phyloP scores from a whole-genome alignment of 225 moss, liverwort and hornwort genomes.

The Polytrichum commune region DNA sequence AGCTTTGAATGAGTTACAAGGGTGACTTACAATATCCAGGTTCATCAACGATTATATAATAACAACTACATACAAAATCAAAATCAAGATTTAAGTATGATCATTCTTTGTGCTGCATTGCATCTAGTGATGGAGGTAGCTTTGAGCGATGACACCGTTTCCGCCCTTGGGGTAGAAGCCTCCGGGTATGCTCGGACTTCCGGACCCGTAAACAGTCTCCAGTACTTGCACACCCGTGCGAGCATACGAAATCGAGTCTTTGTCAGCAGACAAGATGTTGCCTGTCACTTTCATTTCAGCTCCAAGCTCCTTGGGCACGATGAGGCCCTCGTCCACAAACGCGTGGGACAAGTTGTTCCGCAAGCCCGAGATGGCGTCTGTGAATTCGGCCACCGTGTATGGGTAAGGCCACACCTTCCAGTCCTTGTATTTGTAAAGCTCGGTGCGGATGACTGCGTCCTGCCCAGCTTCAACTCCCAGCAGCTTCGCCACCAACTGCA shows the following conservation, averaged over 20 bases:
- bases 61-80: no score
- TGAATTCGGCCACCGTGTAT: slow-evolving; percentile 54
- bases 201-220: slow-evolving; percentile 46
- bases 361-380: slow-evolving; percentile 41
- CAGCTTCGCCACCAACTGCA: slow-evolving; percentile 54
- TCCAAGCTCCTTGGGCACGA: slow-evolving; percentile 38
- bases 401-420: slow-evolving; percentile 33
- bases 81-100: no score
- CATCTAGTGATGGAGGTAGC: neutral
- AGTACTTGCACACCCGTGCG: slow-evolving; percentile 59
- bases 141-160: slow-evolving; percentile 38
- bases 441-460: slow-evolving; percentile 62
- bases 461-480: slow-evolving; percentile 72
- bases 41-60: no score
- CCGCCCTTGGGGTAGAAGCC: slow-evolving; percentile 63
- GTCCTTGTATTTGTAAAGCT: slow-evolving; percentile 48
- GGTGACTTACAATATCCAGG: no score
- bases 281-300: slow-evolving; percentile 29
- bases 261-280: slow-evolving; percentile 50
- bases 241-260: slow-evolving; percentile 29
- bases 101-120: no score
- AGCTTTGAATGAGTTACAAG: no score
- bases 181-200: slow-evolving; percentile 50
- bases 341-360: slow-evolving; percentile 33
- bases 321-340: slow-evolving; percentile 64